Base-by-base conservation (phyloP, 164 flowering plant genomes). In the Cinnamomum chago region DNA sequence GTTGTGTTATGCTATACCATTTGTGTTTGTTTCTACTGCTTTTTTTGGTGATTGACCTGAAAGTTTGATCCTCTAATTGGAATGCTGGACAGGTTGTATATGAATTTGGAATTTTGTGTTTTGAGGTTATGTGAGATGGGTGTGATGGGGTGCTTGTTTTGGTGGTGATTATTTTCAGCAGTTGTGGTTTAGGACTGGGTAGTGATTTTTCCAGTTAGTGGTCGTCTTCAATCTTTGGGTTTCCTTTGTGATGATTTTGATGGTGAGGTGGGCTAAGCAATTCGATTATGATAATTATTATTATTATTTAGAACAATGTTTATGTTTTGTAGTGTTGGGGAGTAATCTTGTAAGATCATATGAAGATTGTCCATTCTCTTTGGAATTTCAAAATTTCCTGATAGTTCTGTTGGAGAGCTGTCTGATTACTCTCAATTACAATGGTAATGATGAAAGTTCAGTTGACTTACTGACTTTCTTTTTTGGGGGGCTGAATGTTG, bases 401-500 rank as follows among this genome's bases (percentile, higher is more conserved):
- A 10, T 70, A 40, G 15, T 72, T 2, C 12, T 72, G 22, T 18
- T 15, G n/a, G 5, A 55, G n/a, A 14, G 5, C 13, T 15, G 60
- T 55, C n/a, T 55, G 6, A 55, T 55, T 55, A 15, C 60, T 11
- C 5, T 55, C 20, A 55, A 15, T 55, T 55, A 66, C 17, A 30
- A 11, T 66, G 65, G 23, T 73, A 28, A 15, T 5, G 69, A 15
- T 35, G 47, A 35, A 55, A 3, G n/a, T 14, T 55, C 15, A 6
- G 55, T 33, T 67, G 64, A 30, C n/a, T 30, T 30, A 35, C 2
- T 13, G 35, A 66, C n/a, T 9, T 17, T 30, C 2, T 30, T 30
- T 66, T 7, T 66, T 30, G 72, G 70, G 15, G 62, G 77, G 69
- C 66, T 72, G 47, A 15, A 22, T 23, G 40, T n/a, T 73, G 28